These are phyloP conservation scores for Aspergillus sp. DNA, from an alignment of 2,329 filamentous ascomycete species.

Conservation along the genomic window DNA sequence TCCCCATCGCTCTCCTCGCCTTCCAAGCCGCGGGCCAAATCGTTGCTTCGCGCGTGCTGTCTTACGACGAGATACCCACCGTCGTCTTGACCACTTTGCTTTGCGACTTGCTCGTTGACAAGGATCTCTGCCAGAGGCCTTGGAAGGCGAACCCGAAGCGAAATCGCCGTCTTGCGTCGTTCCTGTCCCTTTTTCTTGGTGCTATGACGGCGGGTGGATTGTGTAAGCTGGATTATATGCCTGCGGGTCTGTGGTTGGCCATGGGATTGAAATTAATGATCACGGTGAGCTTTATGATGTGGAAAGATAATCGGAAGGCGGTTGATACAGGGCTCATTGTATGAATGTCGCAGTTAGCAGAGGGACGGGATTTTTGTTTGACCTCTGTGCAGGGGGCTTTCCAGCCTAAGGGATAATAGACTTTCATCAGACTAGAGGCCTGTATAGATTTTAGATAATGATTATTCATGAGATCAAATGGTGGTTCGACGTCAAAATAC, in stretches of 20 bases:
- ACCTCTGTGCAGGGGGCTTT: too few relatives aligned
- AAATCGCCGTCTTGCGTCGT: constrained; percentile 16
- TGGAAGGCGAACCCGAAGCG: constrained; percentile 10
- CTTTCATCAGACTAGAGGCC: too few relatives aligned
- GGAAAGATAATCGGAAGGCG: constrained; percentile 8
- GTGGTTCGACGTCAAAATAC: too few relatives aligned
- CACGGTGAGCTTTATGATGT: constrained; percentile 18
- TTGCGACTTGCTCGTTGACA: constrained; percentile 19
- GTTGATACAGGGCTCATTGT: too few relatives aligned
- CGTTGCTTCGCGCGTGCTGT: constrained; percentile 22
- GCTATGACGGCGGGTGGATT: constrained; percentile 25
- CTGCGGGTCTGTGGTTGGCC: constrained; percentile 24
- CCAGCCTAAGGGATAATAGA: too few relatives aligned
- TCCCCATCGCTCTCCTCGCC: constrained; percentile 24
- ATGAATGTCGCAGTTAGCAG: too few relatives aligned
- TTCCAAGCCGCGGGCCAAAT: constrained; percentile 31
- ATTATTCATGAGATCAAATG: too few relatives aligned
- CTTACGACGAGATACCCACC: constrained; percentile 27
- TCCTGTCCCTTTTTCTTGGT: constrained; percentile 22
- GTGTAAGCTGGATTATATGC: constrained; percentile 19
- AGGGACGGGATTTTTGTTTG: too few relatives aligned
- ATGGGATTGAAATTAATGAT: constrained; percentile 19
- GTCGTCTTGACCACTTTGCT: constrained; percentile 24
- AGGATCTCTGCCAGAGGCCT: constrained; percentile 7
- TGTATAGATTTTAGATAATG: too few relatives aligned